These are phyloP conservation scores for Cenchrus purpureus DNA, from an alignment of 176 grass and related monocot species.

Conservation along the genomic window DNA sequence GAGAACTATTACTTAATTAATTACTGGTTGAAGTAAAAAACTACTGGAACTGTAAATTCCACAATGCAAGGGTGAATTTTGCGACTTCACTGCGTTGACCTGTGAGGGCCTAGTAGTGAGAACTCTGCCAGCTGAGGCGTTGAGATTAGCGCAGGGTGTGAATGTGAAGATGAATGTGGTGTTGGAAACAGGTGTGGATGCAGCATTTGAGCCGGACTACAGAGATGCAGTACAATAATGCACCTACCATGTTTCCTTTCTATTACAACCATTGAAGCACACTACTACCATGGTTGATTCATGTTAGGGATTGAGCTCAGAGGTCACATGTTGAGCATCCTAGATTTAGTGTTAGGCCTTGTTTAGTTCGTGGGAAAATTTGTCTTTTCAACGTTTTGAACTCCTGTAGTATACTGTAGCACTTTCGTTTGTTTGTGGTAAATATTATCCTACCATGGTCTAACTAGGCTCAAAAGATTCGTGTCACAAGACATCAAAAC, in stretches of 20 bases:
- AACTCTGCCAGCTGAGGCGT: background rate
- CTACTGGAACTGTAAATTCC: background rate
- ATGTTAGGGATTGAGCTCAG: background rate
- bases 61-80: background rate
- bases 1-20: too few relatives aligned
- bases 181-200: background rate
- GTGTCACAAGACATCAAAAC: too few relatives aligned
- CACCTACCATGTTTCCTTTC: slow-evolving; percentile 3
- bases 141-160: background rate
- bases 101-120: slow-evolving; percentile 1
- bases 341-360: background rate
- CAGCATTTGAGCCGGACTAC: background rate
- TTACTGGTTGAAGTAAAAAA: background rate
- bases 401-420: too few relatives aligned
- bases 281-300: background rate
- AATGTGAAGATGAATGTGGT: slow-evolving; percentile 6
- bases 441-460: too few relatives aligned
- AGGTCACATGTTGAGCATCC: background rate
- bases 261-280: too few relatives aligned
- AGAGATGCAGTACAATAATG: background rate
- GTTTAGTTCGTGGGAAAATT: too few relatives aligned
- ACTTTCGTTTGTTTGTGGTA: too few relatives aligned
- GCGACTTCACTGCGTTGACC: background rate
- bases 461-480: too few relatives aligned
- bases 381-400: too few relatives aligned